A percentile compares a stretch with the other conserved stretches of the same genome.
phyloP scores from a whole-genome alignment of 345 rosid species.

The Lepidium aucheri region DNA sequence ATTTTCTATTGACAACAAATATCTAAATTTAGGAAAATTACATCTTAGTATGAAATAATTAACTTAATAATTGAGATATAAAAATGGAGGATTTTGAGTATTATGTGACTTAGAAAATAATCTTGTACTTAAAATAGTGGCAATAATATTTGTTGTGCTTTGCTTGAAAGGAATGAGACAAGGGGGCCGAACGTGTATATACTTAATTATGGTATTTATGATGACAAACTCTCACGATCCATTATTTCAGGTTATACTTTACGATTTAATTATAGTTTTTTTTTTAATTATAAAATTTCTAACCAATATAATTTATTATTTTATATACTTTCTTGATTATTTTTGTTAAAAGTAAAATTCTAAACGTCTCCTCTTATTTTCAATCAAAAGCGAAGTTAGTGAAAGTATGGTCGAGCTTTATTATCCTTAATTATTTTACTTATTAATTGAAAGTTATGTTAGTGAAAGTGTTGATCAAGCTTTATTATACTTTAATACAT shows the following conservation, averaged over 20 bases:
- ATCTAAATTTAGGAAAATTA: too few relatives aligned
- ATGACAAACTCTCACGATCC: constrained; percentile 31
- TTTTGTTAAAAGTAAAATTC: constrained; percentile 14
- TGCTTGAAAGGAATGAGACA: constrained; percentile 26
- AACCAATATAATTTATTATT: not conserved
- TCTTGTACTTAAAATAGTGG: constrained; percentile 2
- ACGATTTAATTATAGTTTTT: not conserved
- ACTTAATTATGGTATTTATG: constrained; percentile 29
- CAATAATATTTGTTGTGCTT: constrained; percentile 5
- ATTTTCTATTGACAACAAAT: too few relatives aligned
- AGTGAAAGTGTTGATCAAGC: constrained; percentile 29
- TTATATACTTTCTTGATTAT: constrained; percentile 8
- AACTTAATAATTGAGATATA: not conserved
- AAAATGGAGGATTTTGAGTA: not conserved
- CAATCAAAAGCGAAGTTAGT: constrained; percentile 26
- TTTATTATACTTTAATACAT: constrained; percentile 2
- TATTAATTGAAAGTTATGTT: constrained; percentile 24
- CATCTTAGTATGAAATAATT: not conserved
- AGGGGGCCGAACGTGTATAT: constrained; percentile 31
- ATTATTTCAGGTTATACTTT: constrained; percentile 31
- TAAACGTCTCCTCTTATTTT: constrained; percentile 2
- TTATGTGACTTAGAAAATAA: constrained; percentile 9
- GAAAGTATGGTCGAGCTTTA: constrained; percentile 25
- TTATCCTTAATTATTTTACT: not conserved
- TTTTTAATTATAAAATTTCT: not conserved